Percentiles rank a stretch among this genome's conserved stretches.
These are phyloP conservation scores for Colletotrichum musicola DNA, from an alignment of 2,329 filamentous ascomycete genomes.

Conservation along the genomic window DNA sequence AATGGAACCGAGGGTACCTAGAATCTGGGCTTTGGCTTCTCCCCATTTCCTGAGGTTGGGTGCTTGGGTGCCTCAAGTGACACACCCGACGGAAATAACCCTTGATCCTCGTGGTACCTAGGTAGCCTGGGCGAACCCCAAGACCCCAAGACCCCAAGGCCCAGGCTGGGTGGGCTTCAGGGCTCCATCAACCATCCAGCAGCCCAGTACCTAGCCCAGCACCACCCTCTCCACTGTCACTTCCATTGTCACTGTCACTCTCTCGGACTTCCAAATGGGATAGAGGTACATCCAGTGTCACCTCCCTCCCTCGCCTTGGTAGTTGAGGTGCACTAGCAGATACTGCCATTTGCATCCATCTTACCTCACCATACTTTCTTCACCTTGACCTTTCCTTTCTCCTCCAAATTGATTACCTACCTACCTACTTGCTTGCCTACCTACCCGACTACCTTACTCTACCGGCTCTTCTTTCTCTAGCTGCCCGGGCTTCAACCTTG, in stretches of 20 bases:
- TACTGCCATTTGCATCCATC: not conserved
- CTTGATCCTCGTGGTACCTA: constrained; percentile 16
- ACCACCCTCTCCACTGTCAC: not conserved
- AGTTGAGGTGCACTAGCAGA: too few relatives aligned
- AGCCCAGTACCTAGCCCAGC: not conserved
- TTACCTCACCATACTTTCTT: not conserved
- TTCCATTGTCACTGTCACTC: not conserved
- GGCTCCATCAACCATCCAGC: not conserved
- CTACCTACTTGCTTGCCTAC: not conserved
- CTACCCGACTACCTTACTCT: not conserved
- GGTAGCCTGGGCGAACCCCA: not conserved
- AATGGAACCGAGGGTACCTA: too few relatives aligned
- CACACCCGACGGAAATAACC: not conserved
- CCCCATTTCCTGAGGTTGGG: too few relatives aligned
- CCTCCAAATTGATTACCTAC: not conserved
- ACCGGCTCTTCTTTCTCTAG: not conserved
- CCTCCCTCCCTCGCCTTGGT: not conserved
- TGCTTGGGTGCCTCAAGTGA: not conserved
- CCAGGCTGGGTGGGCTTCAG: too few relatives aligned
- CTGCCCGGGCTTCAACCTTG: not conserved
- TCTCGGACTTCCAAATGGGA: too few relatives aligned
- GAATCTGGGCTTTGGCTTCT: too few relatives aligned
- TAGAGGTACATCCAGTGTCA: too few relatives aligned
- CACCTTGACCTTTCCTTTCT: not conserved
- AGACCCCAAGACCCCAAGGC: not conserved